phyloP scores from a whole-genome alignment of 768 basidiomycete genomes.

The Pleurotus eryngii region DNA sequence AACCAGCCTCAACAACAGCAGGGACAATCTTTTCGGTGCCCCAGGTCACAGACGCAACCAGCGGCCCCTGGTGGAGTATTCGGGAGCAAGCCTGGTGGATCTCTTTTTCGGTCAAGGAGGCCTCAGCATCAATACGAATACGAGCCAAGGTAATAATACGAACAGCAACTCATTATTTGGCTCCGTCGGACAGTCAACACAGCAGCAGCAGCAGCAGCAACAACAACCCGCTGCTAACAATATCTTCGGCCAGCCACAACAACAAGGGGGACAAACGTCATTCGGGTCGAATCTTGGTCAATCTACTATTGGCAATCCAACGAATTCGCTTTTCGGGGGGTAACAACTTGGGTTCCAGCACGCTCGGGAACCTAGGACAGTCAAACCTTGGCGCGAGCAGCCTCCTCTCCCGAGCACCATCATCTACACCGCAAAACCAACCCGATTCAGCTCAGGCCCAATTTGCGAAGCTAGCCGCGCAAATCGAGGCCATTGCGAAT shows the following conservation, averaged over 20 bases:
- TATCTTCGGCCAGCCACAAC: conserved; percentile 25
- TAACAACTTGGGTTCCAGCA: conserved; percentile 14
- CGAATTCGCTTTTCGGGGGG: conserved; percentile 10
- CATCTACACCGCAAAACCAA: conserved; percentile 39
- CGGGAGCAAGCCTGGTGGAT: conserved; percentile 28
- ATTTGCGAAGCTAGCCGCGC: conserved; percentile 47
- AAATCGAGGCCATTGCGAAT: conserved; percentile 59
- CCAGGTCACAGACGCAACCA: conserved; percentile 17
- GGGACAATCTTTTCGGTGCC: conserved; percentile 22
- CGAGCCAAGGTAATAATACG: conserved; percentile 20
- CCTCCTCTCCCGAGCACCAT: conserved; percentile 35
- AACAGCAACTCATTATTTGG: conserved; percentile 22
- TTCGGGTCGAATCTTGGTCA: conserved; percentile 25
- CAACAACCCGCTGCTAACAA: conserved; percentile 18
- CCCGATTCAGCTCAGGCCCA: conserved; percentile 57
- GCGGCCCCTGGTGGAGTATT: conserved; percentile 22
- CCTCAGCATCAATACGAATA: conserved; percentile 23
- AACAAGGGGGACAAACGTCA: conserved; percentile 21
- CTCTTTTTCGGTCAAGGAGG: conserved; percentile 13
- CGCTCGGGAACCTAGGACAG: conserved; percentile 13
- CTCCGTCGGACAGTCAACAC: conserved; percentile 16
- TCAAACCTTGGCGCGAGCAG: conserved; percentile 30
- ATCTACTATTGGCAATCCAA: conserved; percentile 13
- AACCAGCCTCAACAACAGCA: conserved; percentile 20
- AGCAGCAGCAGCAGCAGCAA: conserved; percentile 24